These are phyloP conservation scores for Hysterangium stoloniferum DNA, from an alignment of 768 basidiomycete genomes.

Conservation along the genomic window DNA sequence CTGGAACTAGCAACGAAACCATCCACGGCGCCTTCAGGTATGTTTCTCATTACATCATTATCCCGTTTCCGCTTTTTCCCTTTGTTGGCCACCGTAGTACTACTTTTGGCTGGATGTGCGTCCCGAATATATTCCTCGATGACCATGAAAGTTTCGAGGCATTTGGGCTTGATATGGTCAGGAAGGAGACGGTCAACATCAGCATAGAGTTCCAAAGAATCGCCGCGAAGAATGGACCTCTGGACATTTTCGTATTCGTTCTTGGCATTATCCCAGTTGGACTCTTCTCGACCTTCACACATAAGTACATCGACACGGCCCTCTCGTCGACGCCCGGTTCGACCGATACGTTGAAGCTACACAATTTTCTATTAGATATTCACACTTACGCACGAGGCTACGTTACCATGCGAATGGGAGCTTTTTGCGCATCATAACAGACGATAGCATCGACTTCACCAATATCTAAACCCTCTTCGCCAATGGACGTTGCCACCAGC, in stretches of 20 bases:
- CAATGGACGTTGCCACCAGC: constrained; percentile 91
- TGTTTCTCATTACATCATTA: constrained; percentile 58
- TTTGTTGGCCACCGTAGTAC: constrained; percentile 16
- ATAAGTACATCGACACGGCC: constrained; percentile 89
- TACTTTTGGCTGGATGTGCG: constrained; percentile 29
- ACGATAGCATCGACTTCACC: constrained; percentile 95
- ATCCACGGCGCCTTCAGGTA: constrained; percentile 61
- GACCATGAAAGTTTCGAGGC: constrained; percentile 75
- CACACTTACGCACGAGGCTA: constrained; percentile 1
- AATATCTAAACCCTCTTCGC: constrained; percentile 97
- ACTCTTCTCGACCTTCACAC: constrained; percentile 84
- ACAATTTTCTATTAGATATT: no score
- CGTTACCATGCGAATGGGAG: constrained; percentile 89
- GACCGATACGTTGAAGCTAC: constrained; percentile 91
- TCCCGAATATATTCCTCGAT: constrained; percentile 61
- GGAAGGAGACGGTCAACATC: constrained; percentile 87
- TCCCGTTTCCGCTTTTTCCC: constrained; percentile 62
- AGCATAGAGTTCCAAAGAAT: constrained; percentile 84
- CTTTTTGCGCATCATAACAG: constrained; percentile 95
- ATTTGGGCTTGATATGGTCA: constrained; percentile 63
- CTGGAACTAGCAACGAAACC: constrained; percentile 68
- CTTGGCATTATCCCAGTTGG: constrained; percentile 84
- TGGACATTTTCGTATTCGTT: constrained; percentile 84
- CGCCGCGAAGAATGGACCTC: constrained; percentile 75
- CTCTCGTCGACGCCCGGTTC: constrained; percentile 88